Evolutionary conservation across 768 basidiomycete species (phyloP).

Genomic region (Tephrocybe sp.): DNA sequence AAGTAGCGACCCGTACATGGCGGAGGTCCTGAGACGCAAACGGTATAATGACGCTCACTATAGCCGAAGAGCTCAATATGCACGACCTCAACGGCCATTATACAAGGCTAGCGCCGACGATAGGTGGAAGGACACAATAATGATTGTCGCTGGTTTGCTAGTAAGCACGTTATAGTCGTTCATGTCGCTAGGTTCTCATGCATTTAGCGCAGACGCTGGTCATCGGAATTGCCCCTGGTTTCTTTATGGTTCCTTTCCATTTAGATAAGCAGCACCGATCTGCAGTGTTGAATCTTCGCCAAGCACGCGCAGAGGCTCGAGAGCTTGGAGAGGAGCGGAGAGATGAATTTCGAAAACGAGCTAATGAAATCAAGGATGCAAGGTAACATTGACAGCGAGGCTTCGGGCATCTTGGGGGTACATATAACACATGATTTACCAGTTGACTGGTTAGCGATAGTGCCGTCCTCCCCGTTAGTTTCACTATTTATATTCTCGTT

Average conservation of each 20-base stretch:
- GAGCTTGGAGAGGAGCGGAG: conserved; percentile 56
- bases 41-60: conserved; percentile 38
- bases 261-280: conserved; percentile 46
- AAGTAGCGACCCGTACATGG: conserved; percentile 41
- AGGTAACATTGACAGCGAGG: background rate
- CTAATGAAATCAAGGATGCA: conserved; percentile 34
- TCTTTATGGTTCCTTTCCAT: conserved; percentile 34
- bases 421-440: too few species aligned
- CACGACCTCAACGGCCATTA: conserved; percentile 15
- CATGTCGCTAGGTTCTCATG: background rate
- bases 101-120: conserved; percentile 40
- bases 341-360: conserved; percentile 48
- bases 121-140: conserved; percentile 49
- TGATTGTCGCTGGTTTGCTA: conserved; percentile 47
- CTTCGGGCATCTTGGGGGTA: too few species aligned
- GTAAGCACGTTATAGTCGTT: conserved; percentile 31
- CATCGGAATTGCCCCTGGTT: conserved; percentile 42
- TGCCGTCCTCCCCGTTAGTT: too few species aligned
- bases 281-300: conserved; percentile 58
- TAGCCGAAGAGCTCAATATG: conserved; percentile 19
- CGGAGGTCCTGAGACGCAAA: conserved; percentile 53
- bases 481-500: too few species aligned
- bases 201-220: conserved; percentile 37
- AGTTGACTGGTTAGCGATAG: too few species aligned
- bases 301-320: conserved; percentile 57